Base-by-base conservation (phyloP, 352 stramenopile genomes). In the Pythium sp. region DNA sequence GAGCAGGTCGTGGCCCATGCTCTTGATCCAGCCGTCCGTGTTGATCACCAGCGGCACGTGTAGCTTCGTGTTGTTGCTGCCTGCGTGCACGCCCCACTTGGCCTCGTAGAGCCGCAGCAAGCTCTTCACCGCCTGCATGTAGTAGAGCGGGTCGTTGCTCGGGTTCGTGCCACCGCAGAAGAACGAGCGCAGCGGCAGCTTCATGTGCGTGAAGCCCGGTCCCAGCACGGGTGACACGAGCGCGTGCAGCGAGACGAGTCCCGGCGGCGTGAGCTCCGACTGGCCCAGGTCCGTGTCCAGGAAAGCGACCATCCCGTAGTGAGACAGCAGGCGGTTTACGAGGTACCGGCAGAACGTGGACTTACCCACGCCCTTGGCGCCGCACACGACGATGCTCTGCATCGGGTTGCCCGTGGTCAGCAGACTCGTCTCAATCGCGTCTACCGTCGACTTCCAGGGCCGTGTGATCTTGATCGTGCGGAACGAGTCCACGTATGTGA, bases 11-110 rank as follows among this genome's bases (percentile, higher is more conserved):
- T 95, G 91, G 11, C 97, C 97, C 80, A 99, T 96, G 58, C 95
- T 97, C 80, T 99, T 98, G 64, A 99, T 90, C 96, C 96, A 99
- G 49, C 97, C 97, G 75, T 99, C 96, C 18, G 96, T 98, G 74
- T 99, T 99, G 67, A 99, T 87, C 15, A 99, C 76, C 1, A 99
- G 79, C 36, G 96, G 96, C 30, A 97, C 79, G 46, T 69, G 43
- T 32, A 62, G 30, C 15, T 56, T 57, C 28, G 68, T 59, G 36
- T 72, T 60, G 14, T 34, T 41, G 15, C 63, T 9, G 41, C n/a
- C 34, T 20, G 32, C 11, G 28, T 61, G 60, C 14, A 47, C 38
- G 14, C 81, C 77, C 80, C 78, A 90, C 20, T 87, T 91, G 36
- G 66, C 58, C 30, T 83, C 75, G 65, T 91, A 91, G 41, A 93